A percentile compares a stretch with the other conserved stretches of the same genome.
Conservation (phyloP, 805 yeast genomes). For the Wickerhamiella bombiphila region DNA sequence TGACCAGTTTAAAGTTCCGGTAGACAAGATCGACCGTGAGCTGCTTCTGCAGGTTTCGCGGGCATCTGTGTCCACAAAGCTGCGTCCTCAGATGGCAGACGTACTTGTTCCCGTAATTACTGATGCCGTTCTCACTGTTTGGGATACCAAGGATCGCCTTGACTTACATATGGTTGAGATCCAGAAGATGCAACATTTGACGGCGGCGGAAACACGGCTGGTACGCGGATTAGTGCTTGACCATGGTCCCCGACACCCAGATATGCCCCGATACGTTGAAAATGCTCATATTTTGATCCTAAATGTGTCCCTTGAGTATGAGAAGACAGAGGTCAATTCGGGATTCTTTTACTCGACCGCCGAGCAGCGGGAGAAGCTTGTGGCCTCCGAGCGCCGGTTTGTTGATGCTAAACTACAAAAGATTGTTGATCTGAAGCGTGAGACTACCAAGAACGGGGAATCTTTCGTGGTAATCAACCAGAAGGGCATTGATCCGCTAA, state of each 20-base stretch:
- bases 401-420: constrained; percentile 87
- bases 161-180: constrained; percentile 97
- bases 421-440: constrained; percentile 83
- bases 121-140: constrained; percentile 78
- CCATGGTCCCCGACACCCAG: constrained; percentile 98
- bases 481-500: constrained; percentile 98
- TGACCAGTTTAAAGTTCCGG: constrained; percentile 45
- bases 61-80: constrained; percentile 78
- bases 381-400: constrained; percentile 81
- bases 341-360: constrained; percentile 90
- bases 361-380: constrained; percentile 90
- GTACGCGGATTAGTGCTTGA: constrained; percentile 85
- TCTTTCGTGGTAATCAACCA: constrained; percentile 93
- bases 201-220: constrained; percentile 68
- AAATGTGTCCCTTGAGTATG: constrained; percentile 91
- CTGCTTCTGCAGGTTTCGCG: constrained; percentile 82
- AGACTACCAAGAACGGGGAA: constrained; percentile 64
- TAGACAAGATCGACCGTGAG: constrained; percentile 51
- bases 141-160: constrained; percentile 33
- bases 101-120: constrained; percentile 87
- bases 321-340: constrained; percentile 93
- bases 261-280: constrained; percentile 81
- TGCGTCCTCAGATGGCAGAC: constrained; percentile 58
- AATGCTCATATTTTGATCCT: constrained; percentile 77
- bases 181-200: constrained; percentile 93